These are phyloP conservation scores for Saccharomyces hybrid DNA, from an alignment of 1,139 yeast genomes.

Conservation along the genomic window DNA sequence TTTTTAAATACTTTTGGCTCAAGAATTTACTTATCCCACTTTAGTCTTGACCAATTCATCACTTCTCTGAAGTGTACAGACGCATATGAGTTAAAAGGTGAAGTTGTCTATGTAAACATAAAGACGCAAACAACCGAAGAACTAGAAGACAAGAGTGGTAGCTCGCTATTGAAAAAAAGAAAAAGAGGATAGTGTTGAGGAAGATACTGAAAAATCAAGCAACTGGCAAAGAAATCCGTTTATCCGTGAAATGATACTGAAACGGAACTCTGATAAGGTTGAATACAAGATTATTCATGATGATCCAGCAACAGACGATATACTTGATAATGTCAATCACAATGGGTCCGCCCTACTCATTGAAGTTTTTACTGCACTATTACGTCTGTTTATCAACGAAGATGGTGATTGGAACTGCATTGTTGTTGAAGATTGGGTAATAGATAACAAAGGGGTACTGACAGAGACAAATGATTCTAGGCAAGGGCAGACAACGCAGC, in stretches of 20 bases:
- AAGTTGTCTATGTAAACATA: constrained; percentile 23
- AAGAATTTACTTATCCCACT: constrained; percentile 21
- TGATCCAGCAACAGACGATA: constrained; percentile 30
- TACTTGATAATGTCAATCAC: constrained; percentile 26
- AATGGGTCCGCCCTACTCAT: constrained; percentile 26
- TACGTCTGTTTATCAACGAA: constrained; percentile 28
- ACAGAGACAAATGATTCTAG: background rate
- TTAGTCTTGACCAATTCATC: constrained; percentile 28
- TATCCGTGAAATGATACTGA: constrained; percentile 17
- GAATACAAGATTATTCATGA: constrained; percentile 20
- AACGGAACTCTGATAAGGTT: constrained; percentile 10
- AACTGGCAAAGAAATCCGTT: constrained; percentile 12
- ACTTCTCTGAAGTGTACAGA: constrained; percentile 27
- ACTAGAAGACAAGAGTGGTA: background rate
- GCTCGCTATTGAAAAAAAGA: background rate
- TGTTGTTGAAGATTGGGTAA: constrained; percentile 30
- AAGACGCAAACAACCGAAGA: constrained; percentile 30
- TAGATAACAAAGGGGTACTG: constrained; percentile 2
- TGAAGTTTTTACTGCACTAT: constrained; percentile 25
- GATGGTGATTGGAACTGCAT: constrained; percentile 32
- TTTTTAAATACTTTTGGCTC: constrained; percentile 27
- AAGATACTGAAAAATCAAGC: background rate
- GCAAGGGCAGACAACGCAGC: background rate
- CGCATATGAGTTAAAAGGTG: constrained; percentile 24
- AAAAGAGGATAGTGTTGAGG: background rate